These are phyloP conservation scores for Durio zibethinus DNA, from an alignment of 345 rosid genomes.

Conservation along the genomic window DNA sequence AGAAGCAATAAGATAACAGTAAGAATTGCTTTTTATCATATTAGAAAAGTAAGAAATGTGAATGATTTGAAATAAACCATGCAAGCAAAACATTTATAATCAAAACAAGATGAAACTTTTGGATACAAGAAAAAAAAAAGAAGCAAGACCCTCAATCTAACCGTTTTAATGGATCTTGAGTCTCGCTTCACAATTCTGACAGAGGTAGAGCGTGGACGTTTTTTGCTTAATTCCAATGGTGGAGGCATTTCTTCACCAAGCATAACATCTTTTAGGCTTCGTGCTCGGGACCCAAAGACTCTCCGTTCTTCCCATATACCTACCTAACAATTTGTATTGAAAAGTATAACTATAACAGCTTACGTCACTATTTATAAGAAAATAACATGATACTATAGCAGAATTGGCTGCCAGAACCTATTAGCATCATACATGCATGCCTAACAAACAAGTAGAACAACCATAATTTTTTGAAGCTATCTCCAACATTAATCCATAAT, in stretches of 20 bases:
- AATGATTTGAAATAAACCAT: background rate
- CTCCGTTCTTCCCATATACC: constrained; percentile 94
- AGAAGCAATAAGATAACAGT: background rate
- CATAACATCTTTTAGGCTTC: constrained; percentile 65
- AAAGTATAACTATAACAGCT: background rate
- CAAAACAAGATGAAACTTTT: background rate
- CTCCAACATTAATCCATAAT: background rate
- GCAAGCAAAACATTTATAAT: background rate
- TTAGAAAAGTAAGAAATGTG: background rate
- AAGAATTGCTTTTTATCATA: background rate
- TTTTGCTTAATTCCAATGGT: constrained; percentile 72
- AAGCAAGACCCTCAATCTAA: constrained; percentile 22
- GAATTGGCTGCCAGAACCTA: background rate
- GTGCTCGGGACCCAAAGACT: constrained; percentile 84
- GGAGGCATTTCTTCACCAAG: constrained; percentile 70
- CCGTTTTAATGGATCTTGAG: constrained; percentile 77
- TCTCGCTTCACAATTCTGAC: constrained; percentile 78
- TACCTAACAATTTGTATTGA: constrained; percentile 40
- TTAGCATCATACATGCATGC: background rate
- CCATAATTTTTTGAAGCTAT: background rate
- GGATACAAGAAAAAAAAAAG: background rate
- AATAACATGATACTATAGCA: background rate
- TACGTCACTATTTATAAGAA: background rate
- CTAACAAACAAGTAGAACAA: constrained; percentile 5
- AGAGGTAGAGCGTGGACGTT: constrained; percentile 61